Base-by-base conservation (phyloP, 768 basidiomycete genomes). In the Suillus subalutaceus region DNA sequence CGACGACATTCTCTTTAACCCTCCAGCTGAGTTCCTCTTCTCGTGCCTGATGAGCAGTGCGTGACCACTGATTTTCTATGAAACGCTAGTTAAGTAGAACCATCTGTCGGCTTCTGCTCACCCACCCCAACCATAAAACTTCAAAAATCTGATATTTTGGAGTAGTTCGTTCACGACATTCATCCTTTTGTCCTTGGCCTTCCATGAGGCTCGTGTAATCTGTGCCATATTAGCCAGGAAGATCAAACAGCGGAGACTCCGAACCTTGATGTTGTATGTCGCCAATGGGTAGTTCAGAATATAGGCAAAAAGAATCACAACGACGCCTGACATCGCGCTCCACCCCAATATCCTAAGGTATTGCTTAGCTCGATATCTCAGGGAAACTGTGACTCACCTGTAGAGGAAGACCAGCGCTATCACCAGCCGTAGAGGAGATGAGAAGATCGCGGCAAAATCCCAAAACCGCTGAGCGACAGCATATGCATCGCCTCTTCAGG, bases 341-440 rank as follows among this genome's bases (percentile, higher is more conserved):
- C 91, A 92, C 6, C 93, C 93, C 35, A 94, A 81, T 44, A 93
- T 79, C 43, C 90, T 93, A 63, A 71, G 64, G 44, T 13, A 44
- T 62, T 30, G 2, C 15, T 66, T 50, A 65, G 35, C 16, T 40
- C 18, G 23, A 63, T 61, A 38, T 35, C 40, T 61, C 37, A 18
- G n/a, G 26, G 32, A 38, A 32, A 6, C 12, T 12, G 8, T 32
- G 7, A 75, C 86, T 72, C 67, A 91, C 92, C 85, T 82, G 75
- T 93, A 92, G 5, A 94, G 80, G 75, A 92, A 94, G 3, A 86
- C 75, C 30, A 90, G 72, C 12, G 91, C 89, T 52, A 93, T 90
- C 44, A 81, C 79, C 23, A 93, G 79, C 40, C 88, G 84, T 32
- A 90, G 77, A 15, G 90, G 90, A 8, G 88, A 83, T 4, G 83